Evolutionary conservation across 352 stramenopile species (phyloP).

Genomic region (Hyaloperonospora brassicae): DNA sequence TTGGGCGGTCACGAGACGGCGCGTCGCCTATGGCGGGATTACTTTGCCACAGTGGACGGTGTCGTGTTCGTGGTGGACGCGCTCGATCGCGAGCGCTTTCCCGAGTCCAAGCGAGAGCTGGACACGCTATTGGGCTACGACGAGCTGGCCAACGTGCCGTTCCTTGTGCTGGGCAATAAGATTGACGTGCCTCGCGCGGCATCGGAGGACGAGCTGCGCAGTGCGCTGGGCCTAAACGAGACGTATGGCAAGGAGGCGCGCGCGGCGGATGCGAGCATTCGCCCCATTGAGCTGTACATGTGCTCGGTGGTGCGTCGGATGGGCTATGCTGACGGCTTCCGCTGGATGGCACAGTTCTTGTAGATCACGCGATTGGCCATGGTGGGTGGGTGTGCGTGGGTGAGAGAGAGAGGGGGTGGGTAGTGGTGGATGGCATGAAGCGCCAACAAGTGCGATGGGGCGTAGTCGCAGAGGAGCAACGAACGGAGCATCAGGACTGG

Average conservation of each 20-base stretch:
- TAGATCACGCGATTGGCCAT: constrained; percentile 30
- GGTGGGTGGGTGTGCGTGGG: too few relatives aligned
- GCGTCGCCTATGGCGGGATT: constrained; percentile 97
- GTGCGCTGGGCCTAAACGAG: constrained; percentile 93
- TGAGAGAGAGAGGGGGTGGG: too few relatives aligned
- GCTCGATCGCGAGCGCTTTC: constrained; percentile 96
- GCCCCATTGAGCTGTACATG: constrained; percentile 99
- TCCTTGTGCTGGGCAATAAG: constrained; percentile 99
- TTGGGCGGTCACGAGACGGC: constrained; percentile 97
- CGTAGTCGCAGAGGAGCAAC: too few relatives aligned
- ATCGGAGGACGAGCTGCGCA: constrained; percentile 97
- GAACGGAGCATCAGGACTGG: too few relatives aligned
- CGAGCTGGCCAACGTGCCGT: constrained; percentile 96
- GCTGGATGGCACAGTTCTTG: constrained; percentile 87
- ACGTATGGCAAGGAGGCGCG: constrained; percentile 98
- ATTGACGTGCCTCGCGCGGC: constrained; percentile 96
- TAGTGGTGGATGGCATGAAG: too few relatives aligned
- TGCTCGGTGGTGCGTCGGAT: constrained; percentile 98
- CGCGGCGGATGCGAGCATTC: constrained; percentile 82
- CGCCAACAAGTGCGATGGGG: too few relatives aligned
- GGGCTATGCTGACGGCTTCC: constrained; percentile 95
- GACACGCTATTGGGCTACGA: constrained; percentile 96
- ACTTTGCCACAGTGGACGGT: constrained; percentile 98
- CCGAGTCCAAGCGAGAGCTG: constrained; percentile 98
- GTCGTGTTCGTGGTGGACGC: constrained; percentile 99